These are phyloP conservation scores for Luffa aegyptiaca DNA, from an alignment of 306 rosid genomes.

Conservation along the genomic window DNA sequence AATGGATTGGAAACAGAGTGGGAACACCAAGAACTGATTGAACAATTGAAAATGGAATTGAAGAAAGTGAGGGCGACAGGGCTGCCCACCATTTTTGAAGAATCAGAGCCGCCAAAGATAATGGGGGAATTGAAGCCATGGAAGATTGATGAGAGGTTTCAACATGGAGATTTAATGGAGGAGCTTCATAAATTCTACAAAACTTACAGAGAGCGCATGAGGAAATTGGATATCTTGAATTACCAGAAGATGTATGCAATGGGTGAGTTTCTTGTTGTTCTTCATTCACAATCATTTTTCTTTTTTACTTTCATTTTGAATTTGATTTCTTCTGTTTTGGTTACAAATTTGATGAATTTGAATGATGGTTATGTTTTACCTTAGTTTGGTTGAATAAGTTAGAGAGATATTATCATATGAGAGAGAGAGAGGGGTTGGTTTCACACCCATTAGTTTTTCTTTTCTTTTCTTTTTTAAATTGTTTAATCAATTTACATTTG, in stretches of 20 bases:
- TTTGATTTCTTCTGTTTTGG: background rate
- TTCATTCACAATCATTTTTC: background rate
- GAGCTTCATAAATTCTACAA: slow-evolving; percentile 77
- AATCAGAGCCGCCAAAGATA: slow-evolving; percentile 72
- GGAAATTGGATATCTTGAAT: slow-evolving; percentile 87
- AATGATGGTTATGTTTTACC: background rate
- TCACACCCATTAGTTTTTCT: background rate
- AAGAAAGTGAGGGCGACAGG: slow-evolving; percentile 78
- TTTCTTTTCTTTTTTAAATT: background rate
- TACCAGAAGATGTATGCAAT: slow-evolving; percentile 94
- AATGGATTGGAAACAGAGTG: slow-evolving; percentile 59
- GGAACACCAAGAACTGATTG: slow-evolving; percentile 93
- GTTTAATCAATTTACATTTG: background rate
- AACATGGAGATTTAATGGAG: slow-evolving; percentile 32
- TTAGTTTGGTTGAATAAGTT: background rate
- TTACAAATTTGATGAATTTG: background rate
- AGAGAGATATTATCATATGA: background rate
- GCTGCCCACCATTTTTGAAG: slow-evolving; percentile 79
- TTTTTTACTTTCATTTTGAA: background rate
- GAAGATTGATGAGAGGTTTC: slow-evolving; percentile 80
- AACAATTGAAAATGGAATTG: slow-evolving; percentile 80
- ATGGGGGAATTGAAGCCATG: slow-evolving; percentile 84
- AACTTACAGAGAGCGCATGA: slow-evolving; percentile 82
- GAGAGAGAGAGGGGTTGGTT: background rate
- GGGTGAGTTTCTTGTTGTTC: slow-evolving; percentile 42